Percentiles rank a stretch among this genome's conserved stretches.
Conservation (phyloP, 2,329 filamentous ascomycete genomes). For the Arthrocladium fulminans region DNA sequence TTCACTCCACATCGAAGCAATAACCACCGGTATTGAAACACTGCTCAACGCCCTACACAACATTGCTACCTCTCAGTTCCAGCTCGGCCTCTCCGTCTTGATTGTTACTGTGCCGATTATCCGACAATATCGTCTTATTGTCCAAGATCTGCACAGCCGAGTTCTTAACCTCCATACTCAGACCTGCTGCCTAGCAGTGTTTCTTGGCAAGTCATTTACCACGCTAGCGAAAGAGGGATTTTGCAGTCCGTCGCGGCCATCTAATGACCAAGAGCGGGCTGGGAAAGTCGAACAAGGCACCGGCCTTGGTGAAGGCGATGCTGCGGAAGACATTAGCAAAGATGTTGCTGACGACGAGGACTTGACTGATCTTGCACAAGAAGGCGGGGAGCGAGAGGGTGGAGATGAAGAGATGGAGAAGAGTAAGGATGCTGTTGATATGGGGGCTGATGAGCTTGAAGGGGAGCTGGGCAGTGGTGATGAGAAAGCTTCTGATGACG, state of each 20-base stretch:
- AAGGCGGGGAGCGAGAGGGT: conserved; percentile 55
- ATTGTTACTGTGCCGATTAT: conserved; percentile 61
- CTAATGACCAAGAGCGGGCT: conserved; percentile 58
- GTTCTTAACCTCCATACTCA: conserved; percentile 59
- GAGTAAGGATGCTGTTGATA: conserved; percentile 41
- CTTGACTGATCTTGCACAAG: conserved; percentile 75
- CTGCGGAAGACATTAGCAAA: conserved; percentile 95
- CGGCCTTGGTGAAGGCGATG: conserved; percentile 88
- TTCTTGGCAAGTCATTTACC: conserved; percentile 66
- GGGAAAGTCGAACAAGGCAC: conserved; percentile 85
- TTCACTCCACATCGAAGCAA: conserved; percentile 50
- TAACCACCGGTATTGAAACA: conserved; percentile 40
- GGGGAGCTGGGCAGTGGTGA: conserved; percentile 63
- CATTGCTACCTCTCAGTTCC: conserved; percentile 37
- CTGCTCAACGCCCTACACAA: conserved; percentile 39
- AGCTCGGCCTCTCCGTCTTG: conserved; percentile 43
- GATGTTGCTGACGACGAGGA: conserved; percentile 93
- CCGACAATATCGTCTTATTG: conserved; percentile 59
- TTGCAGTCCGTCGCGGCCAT: conserved; percentile 78
- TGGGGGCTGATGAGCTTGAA: conserved; percentile 80
- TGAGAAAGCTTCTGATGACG: conserved; percentile 38
- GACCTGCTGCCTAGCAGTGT: conserved; percentile 64
- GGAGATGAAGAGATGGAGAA: conserved; percentile 41
- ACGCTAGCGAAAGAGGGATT: conserved; percentile 79
- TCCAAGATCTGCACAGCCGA: conserved; percentile 48